Evolutionary conservation across 371 early-diverging fungal species (phyloP), one percentile per base, ranked within the genome.

Genomic region (Capniomyces stellatus): DNA sequence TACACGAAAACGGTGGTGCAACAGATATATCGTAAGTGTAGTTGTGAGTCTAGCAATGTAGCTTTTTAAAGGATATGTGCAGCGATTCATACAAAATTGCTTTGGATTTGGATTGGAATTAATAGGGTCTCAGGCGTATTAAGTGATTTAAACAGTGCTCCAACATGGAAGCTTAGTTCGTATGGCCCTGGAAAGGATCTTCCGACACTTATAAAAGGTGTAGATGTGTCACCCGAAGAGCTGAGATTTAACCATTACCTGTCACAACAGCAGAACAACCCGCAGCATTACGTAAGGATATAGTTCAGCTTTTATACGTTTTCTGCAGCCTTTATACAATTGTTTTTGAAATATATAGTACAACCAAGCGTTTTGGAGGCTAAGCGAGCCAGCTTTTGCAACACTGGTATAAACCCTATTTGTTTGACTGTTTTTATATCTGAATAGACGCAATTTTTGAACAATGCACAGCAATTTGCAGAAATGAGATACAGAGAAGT

Each of bases 191-290:
- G 43, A 0, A 31, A 31, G 22, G 42, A 29, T 31, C 57, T 55
- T 41, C 65, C 65, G 22, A 58, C 43, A 30, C 18, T 64, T 21
- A 1, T 64, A 2, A 46, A 25, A 0, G 65, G 65, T 2, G 63
- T 57, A 13, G 65, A 64, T 39, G 39, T 64, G 28, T 64, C 65
- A 24, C 62, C 59, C 2, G 65, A 64, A 54, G 65, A 64, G 29
- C 43, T 55, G 42, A 51, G 61, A n/a, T 29, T 59, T 19, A 44
- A 27, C 21, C 27, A 44, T n/a, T 44, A 44, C 19, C 10, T 23
- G 27, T 23, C 24, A 12, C 24, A 12, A 44, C 46, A 8, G 8
- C 27, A 23, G 27, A 44, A 44, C n/a, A 44, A 44, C n/a, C 21
- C 27, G 8, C 24, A 44, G 46, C 27, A 44, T 44, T 44, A 44